Evolutionary conservation across 768 basidiomycete genomes (phyloP).

Genomic region (Hericium coralloides): DNA sequence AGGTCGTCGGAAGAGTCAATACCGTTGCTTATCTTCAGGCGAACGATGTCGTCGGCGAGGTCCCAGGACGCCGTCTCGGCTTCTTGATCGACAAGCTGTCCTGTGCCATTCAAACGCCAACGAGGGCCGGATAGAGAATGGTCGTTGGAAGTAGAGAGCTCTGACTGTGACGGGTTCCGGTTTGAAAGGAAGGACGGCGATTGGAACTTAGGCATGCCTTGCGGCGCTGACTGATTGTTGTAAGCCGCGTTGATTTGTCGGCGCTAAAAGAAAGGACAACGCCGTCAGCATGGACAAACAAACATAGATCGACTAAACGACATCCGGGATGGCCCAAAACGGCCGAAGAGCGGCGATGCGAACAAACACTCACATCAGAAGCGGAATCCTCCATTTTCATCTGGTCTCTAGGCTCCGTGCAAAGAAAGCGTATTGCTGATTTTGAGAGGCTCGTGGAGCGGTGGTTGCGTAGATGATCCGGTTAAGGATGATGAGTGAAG

Average conservation of each 20-base stretch:
- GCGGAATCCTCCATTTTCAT: conserved; percentile 9
- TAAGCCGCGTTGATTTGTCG: conserved; percentile 14
- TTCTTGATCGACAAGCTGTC: conserved; percentile 53
- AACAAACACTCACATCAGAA: conserved; percentile 10
- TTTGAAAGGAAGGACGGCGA: conserved; percentile 9
- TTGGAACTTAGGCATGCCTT: conserved; percentile 12
- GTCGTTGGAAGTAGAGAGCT: conserved; percentile 31
- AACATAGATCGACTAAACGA: not conserved
- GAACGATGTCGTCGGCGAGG: conserved; percentile 63
- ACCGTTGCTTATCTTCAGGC: conserved; percentile 56
- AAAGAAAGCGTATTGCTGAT: conserved; percentile 29
- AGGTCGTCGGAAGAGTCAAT: conserved; percentile 33
- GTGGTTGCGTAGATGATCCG: conserved; percentile 24
- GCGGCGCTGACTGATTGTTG: conserved; percentile 13
- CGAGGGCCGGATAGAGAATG: conserved; percentile 36
- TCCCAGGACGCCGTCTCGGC: conserved; percentile 46
- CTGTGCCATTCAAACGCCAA: conserved; percentile 58
- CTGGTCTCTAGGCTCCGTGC: conserved; percentile 40
- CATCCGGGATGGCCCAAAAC: not conserved
- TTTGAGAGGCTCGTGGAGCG: conserved; percentile 24
- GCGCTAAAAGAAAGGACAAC: conserved; percentile 10
- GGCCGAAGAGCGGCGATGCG: conserved; percentile 1
- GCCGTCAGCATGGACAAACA: not conserved
- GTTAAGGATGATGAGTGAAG: conserved; percentile 30
- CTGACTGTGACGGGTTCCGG: conserved; percentile 17